Base-by-base conservation (phyloP, 2,329 filamentous ascomycete species). In the Fusarium acutatum region DNA sequence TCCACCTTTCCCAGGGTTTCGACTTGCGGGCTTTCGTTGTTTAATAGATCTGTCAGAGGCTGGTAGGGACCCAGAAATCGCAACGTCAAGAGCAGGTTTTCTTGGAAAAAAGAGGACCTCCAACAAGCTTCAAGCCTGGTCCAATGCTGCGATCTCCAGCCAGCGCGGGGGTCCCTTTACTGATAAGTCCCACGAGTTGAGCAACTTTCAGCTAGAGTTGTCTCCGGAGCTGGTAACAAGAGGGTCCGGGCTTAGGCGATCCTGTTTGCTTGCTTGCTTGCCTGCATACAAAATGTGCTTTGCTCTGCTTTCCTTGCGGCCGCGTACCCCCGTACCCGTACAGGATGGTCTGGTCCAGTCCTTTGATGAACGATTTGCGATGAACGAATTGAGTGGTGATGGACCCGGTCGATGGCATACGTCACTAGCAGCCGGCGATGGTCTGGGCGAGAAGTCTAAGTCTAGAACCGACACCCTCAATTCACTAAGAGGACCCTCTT, bases 381-480 rank as follows among this genome's bases (percentile, higher is more conserved):
- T 68, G 62, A 60, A 47, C 63, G 43, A 75, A 64, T 73, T 72
- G 71, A 72, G 63, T 77, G 72, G 68, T 77, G 66, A 75, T 62
- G 64, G 69, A 37, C 64, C 66, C 52, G 57, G 60, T 70, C 46
- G 54, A 66, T 76, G 63, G 69, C 63, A 69, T 78, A 78, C 76
- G 76, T 78, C 76, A 78, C 76, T 64, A 58, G 60, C 50, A 59
- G 59, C 62, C 46, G 60, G 61, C 43, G 60, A 63, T 65, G 69
- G 74, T 67, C 62, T 76, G 76, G 74, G 73, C 67, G 50, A 72
- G 68, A 77, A 74, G 74, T 72, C 73, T 72, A 77, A 76, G 67
- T 71, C 64, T 52, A 62, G 60, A 74, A 61, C 64, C 7, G 63
- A 69, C 71, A 60, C 71, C 71, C 71, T 74, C 71, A 58, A 53